Conservation (phyloP, 805 yeast genomes). For the Candida sonorensis region DNA sequence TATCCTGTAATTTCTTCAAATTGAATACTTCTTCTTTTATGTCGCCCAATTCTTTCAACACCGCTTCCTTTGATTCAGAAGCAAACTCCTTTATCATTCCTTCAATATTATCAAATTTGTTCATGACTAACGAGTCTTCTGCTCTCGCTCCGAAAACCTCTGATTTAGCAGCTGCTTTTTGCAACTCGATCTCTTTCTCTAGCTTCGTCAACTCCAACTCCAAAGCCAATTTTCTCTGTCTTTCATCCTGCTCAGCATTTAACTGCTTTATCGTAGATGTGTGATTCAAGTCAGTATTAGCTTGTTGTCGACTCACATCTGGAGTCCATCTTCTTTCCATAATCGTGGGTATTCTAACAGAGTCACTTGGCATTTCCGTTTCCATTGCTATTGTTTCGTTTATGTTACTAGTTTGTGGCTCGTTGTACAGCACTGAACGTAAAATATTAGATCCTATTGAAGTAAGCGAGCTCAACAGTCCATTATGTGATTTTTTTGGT, state of each 20-base stretch:
- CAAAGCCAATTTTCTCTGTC: not conserved
- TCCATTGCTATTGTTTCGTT: not conserved
- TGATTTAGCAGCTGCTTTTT: not conserved
- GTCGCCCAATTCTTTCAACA: conserved; percentile 13
- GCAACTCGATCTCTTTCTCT: conserved; percentile 5
- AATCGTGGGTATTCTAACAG: too few species aligned
- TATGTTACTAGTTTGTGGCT: conserved; percentile 5
- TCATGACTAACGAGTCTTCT: not conserved
- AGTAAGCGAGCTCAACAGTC: conserved; percentile 21
- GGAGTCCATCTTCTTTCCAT: conserved; percentile 3
- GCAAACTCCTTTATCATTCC: conserved; percentile 14
- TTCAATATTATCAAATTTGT: conserved; percentile 8
- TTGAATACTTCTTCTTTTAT: conserved; percentile 18
- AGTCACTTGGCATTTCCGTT: too few species aligned
- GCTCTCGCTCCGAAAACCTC: too few species aligned
- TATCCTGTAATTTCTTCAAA: conserved; percentile 26
- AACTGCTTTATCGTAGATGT: conserved; percentile 1
- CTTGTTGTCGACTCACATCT: too few species aligned
- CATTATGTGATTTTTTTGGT: conserved; percentile 8
- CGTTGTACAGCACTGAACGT: conserved; percentile 23
- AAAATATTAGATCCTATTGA: conserved; percentile 22
- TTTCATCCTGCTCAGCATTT: not conserved
- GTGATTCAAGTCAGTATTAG: conserved; percentile 3
- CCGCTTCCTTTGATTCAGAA: conserved; percentile 9
- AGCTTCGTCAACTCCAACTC: conserved; percentile 5